Base-by-base conservation (phyloP, 306 rosid species). In the Aeschynomene evenia region DNA sequence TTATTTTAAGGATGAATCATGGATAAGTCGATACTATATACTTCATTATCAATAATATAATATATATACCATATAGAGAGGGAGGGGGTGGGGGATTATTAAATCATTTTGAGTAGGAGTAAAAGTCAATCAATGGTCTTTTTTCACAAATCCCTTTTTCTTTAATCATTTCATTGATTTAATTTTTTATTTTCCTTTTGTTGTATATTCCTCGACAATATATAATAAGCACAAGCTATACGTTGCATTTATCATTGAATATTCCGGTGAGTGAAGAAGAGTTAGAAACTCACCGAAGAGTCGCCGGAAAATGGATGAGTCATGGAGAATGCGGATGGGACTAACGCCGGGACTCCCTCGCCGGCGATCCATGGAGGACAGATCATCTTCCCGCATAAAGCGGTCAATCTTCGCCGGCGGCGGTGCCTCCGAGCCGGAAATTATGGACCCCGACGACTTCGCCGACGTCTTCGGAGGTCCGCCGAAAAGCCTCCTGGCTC, bases 381-480 rank as follows among this genome's bases (percentile, higher is more conserved):
- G 81, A 2, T 73, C 80, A 3, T 54, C 79, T 50, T 66, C 78
- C 21, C 70, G 56, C 12, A 56, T 53, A 20, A 29, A 75, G 14
- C 81, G 77, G 42, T 74, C 85, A 6, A 46, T 80, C 8, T 80
- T 84, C 72, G 9, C 85, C 4, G 40, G 51, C 23, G 31, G 23
- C 34, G 21, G 43, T 12, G 48, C 33, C 19, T 39, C 53, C 4
- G 66, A 22, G 9, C 13, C 84, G 43, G 78, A 64, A 53, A 63
- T 67, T 29, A 71, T 87, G 7, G 75, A 85, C 40, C 84, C 87
- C 1, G 86, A 82, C 0, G 89, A 89, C 73, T 91, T 89, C 29
- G 71, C 90, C 13, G 98, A 91, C 80, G 98, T 91, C 45, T 91
- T 89, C 15, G 98, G 98, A 0, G 98, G 98, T 3, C 98, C 98